phyloP scores from a whole-genome alignment of 371 early-diverging fungal species.

The Mucor racemosus region DNA sequence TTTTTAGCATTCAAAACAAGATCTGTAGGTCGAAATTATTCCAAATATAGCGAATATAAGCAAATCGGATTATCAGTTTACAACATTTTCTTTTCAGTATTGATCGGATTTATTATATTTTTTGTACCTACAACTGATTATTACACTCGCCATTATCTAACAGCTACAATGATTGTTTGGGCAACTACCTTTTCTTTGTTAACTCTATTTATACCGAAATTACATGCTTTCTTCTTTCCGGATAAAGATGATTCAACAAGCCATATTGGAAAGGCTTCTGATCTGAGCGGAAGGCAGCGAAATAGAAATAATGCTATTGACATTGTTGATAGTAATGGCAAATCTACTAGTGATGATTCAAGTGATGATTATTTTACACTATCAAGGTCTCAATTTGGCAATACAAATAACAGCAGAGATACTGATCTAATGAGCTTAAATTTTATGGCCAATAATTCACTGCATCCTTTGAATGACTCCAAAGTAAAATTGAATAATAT shows the following conservation, averaged over 20 bases:
- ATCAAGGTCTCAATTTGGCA: background rate
- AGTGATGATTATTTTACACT: background rate
- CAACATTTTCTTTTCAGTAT: constrained; percentile 61
- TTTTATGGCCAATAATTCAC: constrained; percentile 29
- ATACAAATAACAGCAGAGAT: background rate
- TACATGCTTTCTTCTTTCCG: constrained; percentile 41
- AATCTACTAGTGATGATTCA: background rate
- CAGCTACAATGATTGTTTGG: constrained; percentile 58
- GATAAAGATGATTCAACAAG: constrained; percentile 5
- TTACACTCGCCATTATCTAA: constrained; percentile 56
- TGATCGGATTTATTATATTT: constrained; percentile 56
- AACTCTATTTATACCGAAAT: constrained; percentile 59
- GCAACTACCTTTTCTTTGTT: constrained; percentile 60
- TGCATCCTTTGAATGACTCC: constrained; percentile 12
- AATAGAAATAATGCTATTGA: constrained; percentile 1
- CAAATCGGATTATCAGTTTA: constrained; percentile 65
- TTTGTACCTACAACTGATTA: constrained; percentile 56
- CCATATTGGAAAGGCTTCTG: constrained; percentile 29
- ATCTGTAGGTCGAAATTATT: constrained; percentile 51
- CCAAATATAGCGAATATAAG: constrained; percentile 64
- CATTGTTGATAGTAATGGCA: background rate
- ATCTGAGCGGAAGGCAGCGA: constrained; percentile 25
- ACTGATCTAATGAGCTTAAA: constrained; percentile 36
- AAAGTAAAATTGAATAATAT: constrained; percentile 18
- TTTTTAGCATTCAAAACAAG: constrained; percentile 62